Evolutionary conservation across 2,329 filamentous ascomycete species (phyloP).

Genomic region (Nemania sp.): DNA sequence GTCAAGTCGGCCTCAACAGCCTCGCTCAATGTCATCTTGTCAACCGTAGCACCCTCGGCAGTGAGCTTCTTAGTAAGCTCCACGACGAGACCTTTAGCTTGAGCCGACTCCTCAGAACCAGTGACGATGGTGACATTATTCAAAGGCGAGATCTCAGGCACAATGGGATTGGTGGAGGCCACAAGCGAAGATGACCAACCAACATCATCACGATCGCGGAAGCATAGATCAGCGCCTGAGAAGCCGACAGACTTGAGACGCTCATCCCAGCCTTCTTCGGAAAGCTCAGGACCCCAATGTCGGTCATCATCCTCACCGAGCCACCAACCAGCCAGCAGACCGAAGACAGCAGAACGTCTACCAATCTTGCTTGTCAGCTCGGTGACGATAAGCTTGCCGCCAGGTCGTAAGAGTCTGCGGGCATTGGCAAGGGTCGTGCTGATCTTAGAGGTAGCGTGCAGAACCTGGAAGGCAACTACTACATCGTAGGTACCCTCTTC

Average conservation of each 20-base stretch:
- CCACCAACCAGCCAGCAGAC: slow-evolving; percentile 41
- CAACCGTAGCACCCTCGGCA: slow-evolving; percentile 27
- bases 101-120: slow-evolving; percentile 24
- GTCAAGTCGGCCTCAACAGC: slow-evolving; percentile 28
- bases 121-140: slow-evolving; percentile 33
- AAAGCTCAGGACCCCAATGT: slow-evolving; percentile 34
- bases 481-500: slow-evolving; percentile 38
- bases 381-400: slow-evolving; percentile 37
- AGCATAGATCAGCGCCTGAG: slow-evolving; percentile 34
- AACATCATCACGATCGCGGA: slow-evolving; percentile 35
- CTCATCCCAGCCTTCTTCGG: slow-evolving; percentile 35
- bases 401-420: slow-evolving; percentile 37
- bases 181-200: slow-evolving; percentile 37
- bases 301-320: slow-evolving; percentile 37
- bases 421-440: slow-evolving; percentile 34
- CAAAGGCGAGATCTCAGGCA: slow-evolving; percentile 26
- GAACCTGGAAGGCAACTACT: slow-evolving; percentile 39
- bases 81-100: slow-evolving; percentile 27
- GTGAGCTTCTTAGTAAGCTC: slow-evolving; percentile 30
- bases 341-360: slow-evolving; percentile 38
- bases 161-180: slow-evolving; percentile 32
- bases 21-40: slow-evolving; percentile 30
- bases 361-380: slow-evolving; percentile 38
- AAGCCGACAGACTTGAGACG: slow-evolving; percentile 35
- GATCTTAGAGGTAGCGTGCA: slow-evolving; percentile 38